Evolutionary conservation across 208 protist species (phyloP).

Genomic region (Trichomonas tenax): DNA sequence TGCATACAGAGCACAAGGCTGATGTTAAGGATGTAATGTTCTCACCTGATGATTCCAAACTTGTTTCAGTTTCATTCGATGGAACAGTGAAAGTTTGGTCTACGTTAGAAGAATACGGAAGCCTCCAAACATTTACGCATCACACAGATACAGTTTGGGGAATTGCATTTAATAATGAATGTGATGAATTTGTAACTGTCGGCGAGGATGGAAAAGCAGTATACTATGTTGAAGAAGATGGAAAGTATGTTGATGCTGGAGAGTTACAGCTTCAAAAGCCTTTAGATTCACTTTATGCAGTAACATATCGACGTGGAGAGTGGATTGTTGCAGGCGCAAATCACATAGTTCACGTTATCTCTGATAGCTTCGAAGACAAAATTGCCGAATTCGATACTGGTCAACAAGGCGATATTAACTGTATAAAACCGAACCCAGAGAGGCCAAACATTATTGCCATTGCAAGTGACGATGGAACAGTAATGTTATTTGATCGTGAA

Average conservation of each 20-base stretch:
- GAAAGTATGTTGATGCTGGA: background rate
- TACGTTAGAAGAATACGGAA: background rate
- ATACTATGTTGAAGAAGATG: background rate
- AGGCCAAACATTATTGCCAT: background rate
- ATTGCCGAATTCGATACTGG: background rate
- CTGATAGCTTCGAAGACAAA: background rate
- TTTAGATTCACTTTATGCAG: background rate
- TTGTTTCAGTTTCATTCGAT: constrained; percentile 5
- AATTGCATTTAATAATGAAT: background rate
- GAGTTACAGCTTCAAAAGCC: background rate
- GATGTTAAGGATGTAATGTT: background rate
- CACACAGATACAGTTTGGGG: background rate
- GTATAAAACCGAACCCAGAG: background rate
- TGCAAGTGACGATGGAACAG: constrained; percentile 7
- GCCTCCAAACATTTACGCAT: background rate
- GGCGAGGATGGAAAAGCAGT: constrained; percentile 10
- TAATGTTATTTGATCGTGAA: background rate
- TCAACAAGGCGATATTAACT: background rate
- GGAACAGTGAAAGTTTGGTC: background rate
- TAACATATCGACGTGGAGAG: background rate
- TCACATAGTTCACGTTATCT: background rate
- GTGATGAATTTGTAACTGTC: background rate
- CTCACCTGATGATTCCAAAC: background rate
- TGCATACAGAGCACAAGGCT: background rate
- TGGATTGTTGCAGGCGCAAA: background rate